A percentile compares a stretch with the other conserved stretches of the same genome.
phyloP scores from a whole-genome alignment of 805 yeast genomes.

The Barnettozyma botsteinii region DNA sequence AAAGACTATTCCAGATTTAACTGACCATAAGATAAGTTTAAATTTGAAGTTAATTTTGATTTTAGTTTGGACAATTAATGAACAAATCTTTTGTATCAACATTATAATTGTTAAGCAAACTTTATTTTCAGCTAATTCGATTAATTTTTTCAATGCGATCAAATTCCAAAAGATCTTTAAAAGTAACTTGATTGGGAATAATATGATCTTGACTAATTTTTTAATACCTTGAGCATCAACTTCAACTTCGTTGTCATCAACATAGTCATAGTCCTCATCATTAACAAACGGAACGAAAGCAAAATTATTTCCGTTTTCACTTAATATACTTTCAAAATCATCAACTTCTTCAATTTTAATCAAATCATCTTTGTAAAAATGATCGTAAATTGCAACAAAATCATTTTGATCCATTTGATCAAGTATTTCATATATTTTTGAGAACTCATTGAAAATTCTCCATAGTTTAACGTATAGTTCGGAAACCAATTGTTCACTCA shows the following conservation, averaged over 20 bases:
- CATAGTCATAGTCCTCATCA: background rate
- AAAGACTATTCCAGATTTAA: conserved; percentile 12
- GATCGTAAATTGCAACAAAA: conserved; percentile 16
- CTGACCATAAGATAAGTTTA: conserved; percentile 9
- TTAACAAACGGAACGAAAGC: conserved; percentile 12
- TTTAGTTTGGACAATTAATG: conserved; percentile 11
- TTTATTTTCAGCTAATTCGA: conserved; percentile 15
- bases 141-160: conserved; percentile 15
- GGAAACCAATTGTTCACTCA: conserved; percentile 5
- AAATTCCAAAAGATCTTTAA: conserved; percentile 15
- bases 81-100: conserved; percentile 12
- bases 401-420: conserved; percentile 15
- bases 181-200: conserved; percentile 8
- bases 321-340: conserved; percentile 1
- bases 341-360: conserved; percentile 1
- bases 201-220: conserved; percentile 11
- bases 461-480: conserved; percentile 7
- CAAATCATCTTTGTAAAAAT: conserved; percentile 6
- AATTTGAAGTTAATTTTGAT: conserved; percentile 11
- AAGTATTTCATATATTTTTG: conserved; percentile 13
- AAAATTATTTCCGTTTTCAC: background rate
- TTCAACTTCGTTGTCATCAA: background rate
- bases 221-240: conserved; percentile 9
- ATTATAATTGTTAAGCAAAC: conserved; percentile 9
- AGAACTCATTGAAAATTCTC: conserved; percentile 7